Evolutionary conservation across 148 eudicot species (phyloP).

Genomic region (Vaccinium myrtillus): DNA sequence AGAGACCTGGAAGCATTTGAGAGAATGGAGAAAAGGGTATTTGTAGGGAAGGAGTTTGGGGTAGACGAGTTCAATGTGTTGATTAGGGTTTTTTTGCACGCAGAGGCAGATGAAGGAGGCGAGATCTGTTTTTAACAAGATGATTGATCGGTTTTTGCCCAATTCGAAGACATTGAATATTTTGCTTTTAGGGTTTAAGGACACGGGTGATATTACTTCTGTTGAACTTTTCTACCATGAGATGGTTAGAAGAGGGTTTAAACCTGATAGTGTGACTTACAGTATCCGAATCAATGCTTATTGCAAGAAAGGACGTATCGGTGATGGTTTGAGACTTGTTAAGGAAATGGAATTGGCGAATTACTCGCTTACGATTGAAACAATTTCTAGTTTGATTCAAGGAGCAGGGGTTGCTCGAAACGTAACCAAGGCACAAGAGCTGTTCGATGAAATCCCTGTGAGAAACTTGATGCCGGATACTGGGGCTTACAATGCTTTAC

Average conservation of each 20-base stretch:
- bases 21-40: conserved; percentile 67
- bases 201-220: conserved; percentile 66
- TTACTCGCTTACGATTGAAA: conserved; percentile 58
- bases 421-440: conserved; percentile 49
- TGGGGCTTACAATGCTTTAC: conserved; percentile 75
- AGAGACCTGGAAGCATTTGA: conserved; percentile 78
- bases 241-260: conserved; percentile 80
- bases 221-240: conserved; percentile 90
- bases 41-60: conserved; percentile 57
- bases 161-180: conserved; percentile 88
- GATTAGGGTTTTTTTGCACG: conserved; percentile 73
- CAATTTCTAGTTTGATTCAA: conserved; percentile 78
- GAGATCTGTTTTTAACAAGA: conserved; percentile 63
- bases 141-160: conserved; percentile 53
- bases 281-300: conserved; percentile 80
- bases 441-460: conserved; percentile 53
- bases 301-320: conserved; percentile 64
- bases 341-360: conserved; percentile 67
- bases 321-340: conserved; percentile 68
- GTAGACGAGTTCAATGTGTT: conserved; percentile 76
- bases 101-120: conserved; percentile 92
- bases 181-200: conserved; percentile 85
- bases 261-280: conserved; percentile 70
- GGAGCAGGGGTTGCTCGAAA: conserved; percentile 88
- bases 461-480: conserved; percentile 61